These are phyloP conservation scores for Thielaviopsis ethacetica DNA, from an alignment of 2,329 filamentous ascomycete species.

Conservation along the genomic window DNA sequence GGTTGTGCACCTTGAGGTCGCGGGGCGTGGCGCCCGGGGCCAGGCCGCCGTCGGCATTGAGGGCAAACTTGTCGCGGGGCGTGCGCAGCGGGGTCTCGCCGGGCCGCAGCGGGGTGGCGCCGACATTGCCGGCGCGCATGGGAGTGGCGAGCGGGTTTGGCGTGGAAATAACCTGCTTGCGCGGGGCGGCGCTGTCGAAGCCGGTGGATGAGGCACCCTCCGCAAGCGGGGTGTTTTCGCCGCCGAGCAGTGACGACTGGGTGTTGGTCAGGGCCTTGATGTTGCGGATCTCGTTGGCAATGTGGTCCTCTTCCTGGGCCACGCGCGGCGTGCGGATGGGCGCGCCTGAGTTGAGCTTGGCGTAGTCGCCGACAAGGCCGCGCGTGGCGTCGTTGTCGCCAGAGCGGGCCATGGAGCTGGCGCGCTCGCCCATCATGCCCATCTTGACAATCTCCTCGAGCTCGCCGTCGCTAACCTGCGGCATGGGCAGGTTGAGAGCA, in stretches of 20 bases:
- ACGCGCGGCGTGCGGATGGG: constrained; percentile 87
- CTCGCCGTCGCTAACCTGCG: constrained; percentile 84
- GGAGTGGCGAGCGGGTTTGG: constrained; percentile 94
- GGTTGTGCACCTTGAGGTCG: constrained; percentile 56
- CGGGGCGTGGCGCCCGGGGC: constrained; percentile 54
- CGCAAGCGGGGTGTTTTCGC: constrained; percentile 79
- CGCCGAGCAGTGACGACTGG: constrained; percentile 80
- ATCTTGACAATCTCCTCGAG: constrained; percentile 98
- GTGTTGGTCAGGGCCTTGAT: constrained; percentile 85
- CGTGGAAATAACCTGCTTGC: constrained; percentile 68
- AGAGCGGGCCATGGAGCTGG: constrained; percentile 55
- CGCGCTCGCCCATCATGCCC: constrained; percentile 83
- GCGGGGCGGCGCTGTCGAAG: constrained; percentile 70
- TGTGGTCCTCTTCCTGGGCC: constrained; percentile 82
- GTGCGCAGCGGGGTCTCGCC: constrained; percentile 78
- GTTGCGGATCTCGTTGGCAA: constrained; percentile 92
- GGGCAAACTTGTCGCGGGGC: constrained; percentile 69
- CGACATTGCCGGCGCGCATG: constrained; percentile 42
- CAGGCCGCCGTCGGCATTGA: constrained; percentile 58
- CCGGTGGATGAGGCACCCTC: constrained; percentile 72
- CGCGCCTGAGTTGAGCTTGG: constrained; percentile 60
- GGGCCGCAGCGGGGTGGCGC: constrained; percentile 50
- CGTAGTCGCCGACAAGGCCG: constrained; percentile 76
- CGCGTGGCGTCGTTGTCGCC: constrained; percentile 75
- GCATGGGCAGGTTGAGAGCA: constrained; percentile 64